A percentile compares a stretch with the other conserved stretches of the same genome.
Conservation (phyloP, 1,284 basidiomycete genomes). For the Ganoderma lucidum region DNA sequence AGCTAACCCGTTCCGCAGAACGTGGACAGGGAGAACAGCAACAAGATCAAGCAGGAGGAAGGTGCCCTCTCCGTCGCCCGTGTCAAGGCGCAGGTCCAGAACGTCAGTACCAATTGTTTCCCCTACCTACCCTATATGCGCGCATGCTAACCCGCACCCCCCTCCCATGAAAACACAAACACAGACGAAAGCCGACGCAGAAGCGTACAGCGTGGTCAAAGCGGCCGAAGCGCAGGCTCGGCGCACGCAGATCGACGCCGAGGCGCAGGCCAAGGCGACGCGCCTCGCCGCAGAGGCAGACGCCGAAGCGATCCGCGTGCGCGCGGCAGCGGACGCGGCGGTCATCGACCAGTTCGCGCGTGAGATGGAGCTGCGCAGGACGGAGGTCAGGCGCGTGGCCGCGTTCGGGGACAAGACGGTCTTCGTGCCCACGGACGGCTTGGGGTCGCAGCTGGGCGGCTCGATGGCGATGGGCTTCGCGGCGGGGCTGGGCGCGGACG, state of each 20-base stretch:
- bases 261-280: slow-evolving; percentile 77
- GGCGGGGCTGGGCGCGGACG: slow-evolving; percentile 62
- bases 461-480: slow-evolving; percentile 73
- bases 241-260: slow-evolving; percentile 72
- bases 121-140: not conserved
- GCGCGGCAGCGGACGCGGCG: slow-evolving; percentile 65
- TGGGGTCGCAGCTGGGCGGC: slow-evolving; percentile 63
- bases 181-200: slow-evolving; percentile 73
- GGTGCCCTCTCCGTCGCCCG: slow-evolving; percentile 77
- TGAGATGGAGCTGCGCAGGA: slow-evolving; percentile 74
- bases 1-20: slow-evolving; percentile 51
- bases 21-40: slow-evolving; percentile 84
- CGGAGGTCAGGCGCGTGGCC: slow-evolving; percentile 67
- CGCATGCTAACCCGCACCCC: slow-evolving; percentile 5
- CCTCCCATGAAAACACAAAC: not conserved
- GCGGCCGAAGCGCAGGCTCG: slow-evolving; percentile 80
- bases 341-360: slow-evolving; percentile 74
- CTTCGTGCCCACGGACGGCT: slow-evolving; percentile 71
- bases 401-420: slow-evolving; percentile 77
- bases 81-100: slow-evolving; percentile 74
- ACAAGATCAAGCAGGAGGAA: slow-evolving; percentile 85
- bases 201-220: slow-evolving; percentile 76
- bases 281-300: slow-evolving; percentile 77
- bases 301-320: slow-evolving; percentile 70
- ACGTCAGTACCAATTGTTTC: slow-evolving; percentile 46